Conservation (phyloP, 495 filamentous ascomycete species). For the Hamigera avellanea region DNA sequence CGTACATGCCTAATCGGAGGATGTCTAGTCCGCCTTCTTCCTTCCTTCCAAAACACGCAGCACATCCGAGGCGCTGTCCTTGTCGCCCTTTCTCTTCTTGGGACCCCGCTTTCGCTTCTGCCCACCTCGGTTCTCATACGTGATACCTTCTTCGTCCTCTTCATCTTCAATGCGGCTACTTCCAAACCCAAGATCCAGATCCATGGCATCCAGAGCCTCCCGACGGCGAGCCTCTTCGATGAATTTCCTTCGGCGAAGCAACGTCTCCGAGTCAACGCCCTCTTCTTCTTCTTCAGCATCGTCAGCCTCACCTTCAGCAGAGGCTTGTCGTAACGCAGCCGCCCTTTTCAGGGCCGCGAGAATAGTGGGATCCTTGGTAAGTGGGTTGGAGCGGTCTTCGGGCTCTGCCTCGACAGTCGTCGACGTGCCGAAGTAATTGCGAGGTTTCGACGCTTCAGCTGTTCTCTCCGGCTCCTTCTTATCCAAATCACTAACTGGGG, state of each 20-base stretch:
- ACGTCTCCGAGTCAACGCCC: conserved; percentile 37
- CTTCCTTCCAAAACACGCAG: conserved; percentile 67
- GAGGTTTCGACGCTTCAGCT: conserved; percentile 15
- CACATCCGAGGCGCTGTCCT: conserved; percentile 68
- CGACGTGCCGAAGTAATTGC: conserved; percentile 30
- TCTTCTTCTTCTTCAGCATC: conserved; percentile 23
- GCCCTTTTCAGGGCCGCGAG: conserved; percentile 79
- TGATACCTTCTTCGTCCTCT: conserved; percentile 64
- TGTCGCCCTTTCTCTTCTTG: conserved; percentile 83
- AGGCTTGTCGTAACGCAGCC: conserved; percentile 51
- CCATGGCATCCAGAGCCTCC: conserved; percentile 73
- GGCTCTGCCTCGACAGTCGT: conserved; percentile 23
- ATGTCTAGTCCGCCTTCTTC: conserved; percentile 35
- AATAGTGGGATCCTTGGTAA: conserved; percentile 62
- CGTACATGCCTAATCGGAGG: not conserved
- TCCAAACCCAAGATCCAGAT: conserved; percentile 92
- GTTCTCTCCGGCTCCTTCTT: conserved; percentile 4
- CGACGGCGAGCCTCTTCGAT: conserved; percentile 44
- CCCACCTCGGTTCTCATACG: conserved; percentile 39
- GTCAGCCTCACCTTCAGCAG: conserved; percentile 14
- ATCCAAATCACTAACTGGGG: conserved; percentile 3
- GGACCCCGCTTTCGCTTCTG: conserved; percentile 68
- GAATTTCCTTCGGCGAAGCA: conserved; percentile 60
- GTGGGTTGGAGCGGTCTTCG: conserved; percentile 40
- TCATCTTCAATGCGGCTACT: conserved; percentile 71